Conservation (phyloP, 345 rosid species). For the Citrus reticulata region DNA sequence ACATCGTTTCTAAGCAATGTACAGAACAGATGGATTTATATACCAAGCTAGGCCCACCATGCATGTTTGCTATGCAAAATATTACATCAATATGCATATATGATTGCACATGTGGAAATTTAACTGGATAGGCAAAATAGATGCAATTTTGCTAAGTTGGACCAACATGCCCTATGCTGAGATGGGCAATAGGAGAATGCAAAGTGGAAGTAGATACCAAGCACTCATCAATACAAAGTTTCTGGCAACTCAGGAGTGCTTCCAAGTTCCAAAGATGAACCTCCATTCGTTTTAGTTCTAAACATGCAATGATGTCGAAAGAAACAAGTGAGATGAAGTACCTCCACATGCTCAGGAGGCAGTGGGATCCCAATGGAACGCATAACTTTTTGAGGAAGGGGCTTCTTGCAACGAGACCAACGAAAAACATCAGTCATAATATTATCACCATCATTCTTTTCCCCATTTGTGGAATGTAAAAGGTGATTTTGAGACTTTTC, state of each 20-base stretch:
- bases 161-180: not conserved
- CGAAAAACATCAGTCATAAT: slow-evolving; percentile 71
- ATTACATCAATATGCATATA: not conserved
- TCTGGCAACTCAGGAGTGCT: not conserved
- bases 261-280: not conserved
- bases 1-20: not conserved
- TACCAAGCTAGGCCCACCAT: not conserved
- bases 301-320: not conserved
- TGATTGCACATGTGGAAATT: not conserved
- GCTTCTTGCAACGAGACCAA: slow-evolving; percentile 92
- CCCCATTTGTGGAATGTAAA: slow-evolving; percentile 59
- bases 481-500: slow-evolving; percentile 69
- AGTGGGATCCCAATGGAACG: slow-evolving; percentile 86
- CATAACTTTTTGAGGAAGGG: slow-evolving; percentile 85
- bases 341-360: slow-evolving; percentile 87
- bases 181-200: not conserved
- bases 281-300: not conserved
- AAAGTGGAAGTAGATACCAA: not conserved
- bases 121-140: not conserved
- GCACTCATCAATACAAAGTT: not conserved
- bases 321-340: slow-evolving; percentile 20
- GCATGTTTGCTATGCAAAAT: not conserved
- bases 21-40: not conserved
- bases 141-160: not conserved
- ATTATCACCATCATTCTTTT: slow-evolving; percentile 62